These are phyloP conservation scores for Bauhinia variegata DNA, from an alignment of 306 rosid species.

Conservation along the genomic window DNA sequence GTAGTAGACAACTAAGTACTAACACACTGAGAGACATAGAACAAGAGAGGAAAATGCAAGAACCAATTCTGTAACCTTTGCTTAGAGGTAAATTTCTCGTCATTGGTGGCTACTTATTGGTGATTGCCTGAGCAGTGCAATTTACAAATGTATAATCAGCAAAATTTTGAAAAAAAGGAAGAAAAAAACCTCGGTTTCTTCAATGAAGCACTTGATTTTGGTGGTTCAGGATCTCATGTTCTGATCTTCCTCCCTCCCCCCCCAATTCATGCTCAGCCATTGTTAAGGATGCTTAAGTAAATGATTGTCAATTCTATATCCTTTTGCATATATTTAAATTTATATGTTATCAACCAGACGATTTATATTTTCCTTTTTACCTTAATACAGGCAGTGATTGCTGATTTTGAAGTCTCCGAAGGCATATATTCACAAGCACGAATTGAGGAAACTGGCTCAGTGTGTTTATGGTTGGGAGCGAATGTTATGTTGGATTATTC, in stretches of 20 bases:
- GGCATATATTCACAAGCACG: conserved; percentile 73
- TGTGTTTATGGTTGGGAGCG: conserved; percentile 90
- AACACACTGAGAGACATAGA: background rate
- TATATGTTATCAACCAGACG: conserved; percentile 6
- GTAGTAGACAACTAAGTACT: background rate
- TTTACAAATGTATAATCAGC: too few relatives aligned
- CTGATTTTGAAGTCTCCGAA: conserved; percentile 92
- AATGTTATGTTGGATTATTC: conserved; percentile 96
- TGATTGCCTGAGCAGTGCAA: background rate
- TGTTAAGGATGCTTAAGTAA: conserved; percentile 11
- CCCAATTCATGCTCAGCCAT: background rate
- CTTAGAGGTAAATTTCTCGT: conserved; percentile 2
- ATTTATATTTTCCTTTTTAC: conserved; percentile 19
- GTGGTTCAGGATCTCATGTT: too few relatives aligned
- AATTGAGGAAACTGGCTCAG: conserved; percentile 63
- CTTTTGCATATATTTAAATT: background rate
- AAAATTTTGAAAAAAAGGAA: too few relatives aligned
- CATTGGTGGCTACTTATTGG: conserved; percentile 4
- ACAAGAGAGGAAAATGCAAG: background rate
- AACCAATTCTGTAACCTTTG: background rate
- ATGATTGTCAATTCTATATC: background rate
- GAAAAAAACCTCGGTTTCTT: too few relatives aligned
- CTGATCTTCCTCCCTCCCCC: background rate
- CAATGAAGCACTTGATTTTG: too few relatives aligned
- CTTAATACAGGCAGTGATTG: conserved; percentile 62